A percentile compares a stretch with the other conserved stretches of the same genome.
phyloP scores from a whole-genome alignment of 2,329 filamentous ascomycete species.

The Diplodia seriata region DNA sequence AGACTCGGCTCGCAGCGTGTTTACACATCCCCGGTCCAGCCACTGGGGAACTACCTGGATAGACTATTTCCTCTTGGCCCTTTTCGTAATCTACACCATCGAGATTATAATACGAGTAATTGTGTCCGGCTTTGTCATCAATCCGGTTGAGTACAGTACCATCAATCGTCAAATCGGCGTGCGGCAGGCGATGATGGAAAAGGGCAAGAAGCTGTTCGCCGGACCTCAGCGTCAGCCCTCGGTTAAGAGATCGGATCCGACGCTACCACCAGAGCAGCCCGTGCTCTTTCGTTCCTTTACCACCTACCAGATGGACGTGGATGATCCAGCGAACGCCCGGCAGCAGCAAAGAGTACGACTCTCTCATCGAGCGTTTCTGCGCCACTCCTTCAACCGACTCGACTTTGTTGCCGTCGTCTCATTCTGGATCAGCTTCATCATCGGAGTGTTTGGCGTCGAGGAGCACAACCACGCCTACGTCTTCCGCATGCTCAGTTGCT shows the following conservation, averaged over 20 bases:
- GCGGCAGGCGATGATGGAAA: conserved; percentile 74
- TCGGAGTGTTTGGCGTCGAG: conserved; percentile 75
- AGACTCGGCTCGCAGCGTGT: conserved; percentile 77
- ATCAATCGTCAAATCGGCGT: conserved; percentile 80
- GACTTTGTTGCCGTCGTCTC: conserved; percentile 95
- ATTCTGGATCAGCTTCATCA: conserved; percentile 87
- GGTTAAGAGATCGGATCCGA: conserved; percentile 58
- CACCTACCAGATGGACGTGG: conserved; percentile 66
- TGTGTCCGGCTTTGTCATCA: conserved; percentile 91
- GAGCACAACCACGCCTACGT: conserved; percentile 76
- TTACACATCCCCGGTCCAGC: conserved; percentile 63
- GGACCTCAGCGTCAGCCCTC: conserved; percentile 74
- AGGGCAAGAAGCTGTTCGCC: conserved; percentile 80
- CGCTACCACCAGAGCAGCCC: conserved; percentile 56
- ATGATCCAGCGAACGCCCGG: conserved; percentile 67
- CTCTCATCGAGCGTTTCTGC: conserved; percentile 87
- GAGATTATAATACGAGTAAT: conserved; percentile 84
- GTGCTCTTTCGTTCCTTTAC: conserved; percentile 81
- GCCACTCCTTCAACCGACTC: conserved; percentile 93
- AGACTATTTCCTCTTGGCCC: conserved; percentile 79
- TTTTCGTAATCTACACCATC: conserved; percentile 89
- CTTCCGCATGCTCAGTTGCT: conserved; percentile 94
- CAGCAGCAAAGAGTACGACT: conserved; percentile 84
- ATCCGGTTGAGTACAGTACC: conserved; percentile 90
- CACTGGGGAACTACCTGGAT: conserved; percentile 72